A percentile compares a stretch with the other conserved stretches of the same genome.
phyloP scores from a whole-genome alignment of 768 basidiomycete species.

The Boletus fagicola region DNA sequence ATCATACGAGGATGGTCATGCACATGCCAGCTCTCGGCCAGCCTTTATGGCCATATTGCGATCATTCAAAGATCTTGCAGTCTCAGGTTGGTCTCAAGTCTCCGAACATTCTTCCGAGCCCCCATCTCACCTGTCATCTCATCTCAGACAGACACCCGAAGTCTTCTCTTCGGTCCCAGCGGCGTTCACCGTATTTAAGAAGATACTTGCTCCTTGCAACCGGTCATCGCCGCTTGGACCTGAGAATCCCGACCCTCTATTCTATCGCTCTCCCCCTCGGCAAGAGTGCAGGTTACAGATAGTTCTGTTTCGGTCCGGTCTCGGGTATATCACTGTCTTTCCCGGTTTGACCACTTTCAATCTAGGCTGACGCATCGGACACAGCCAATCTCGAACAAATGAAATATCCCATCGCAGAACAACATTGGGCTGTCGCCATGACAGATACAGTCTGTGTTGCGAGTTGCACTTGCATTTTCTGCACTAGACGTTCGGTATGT shows the following conservation, averaged over 20 bases:
- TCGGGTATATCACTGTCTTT: not conserved
- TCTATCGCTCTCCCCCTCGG: not conserved
- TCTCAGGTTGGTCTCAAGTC: not conserved
- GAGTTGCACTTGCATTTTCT: constrained; percentile 12
- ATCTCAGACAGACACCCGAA: not conserved
- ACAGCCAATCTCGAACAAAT: not conserved
- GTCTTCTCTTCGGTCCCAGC: not conserved
- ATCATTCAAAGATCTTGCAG: not conserved
- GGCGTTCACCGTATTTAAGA: not conserved
- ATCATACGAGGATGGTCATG: no score
- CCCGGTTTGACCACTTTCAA: not conserved
- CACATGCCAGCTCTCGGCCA: no score
- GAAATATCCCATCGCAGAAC: not conserved
- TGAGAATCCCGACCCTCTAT: not conserved
- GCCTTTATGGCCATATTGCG: not conserved
- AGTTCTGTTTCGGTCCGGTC: constrained; percentile 5
- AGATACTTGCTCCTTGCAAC: not conserved
- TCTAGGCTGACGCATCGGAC: constrained; percentile 2
- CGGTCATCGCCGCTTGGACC: not conserved
- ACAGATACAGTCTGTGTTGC: constrained; percentile 2
- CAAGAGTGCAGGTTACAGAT: not conserved
- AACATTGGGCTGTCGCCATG: constrained; percentile 17
- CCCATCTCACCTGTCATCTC: not conserved
- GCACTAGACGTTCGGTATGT: constrained; percentile 7
- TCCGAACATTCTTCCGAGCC: not conserved